These are phyloP conservation scores for Centrapalus pauciflorus DNA, from an alignment of 129 eudicot genomes.

Conservation along the genomic window DNA sequence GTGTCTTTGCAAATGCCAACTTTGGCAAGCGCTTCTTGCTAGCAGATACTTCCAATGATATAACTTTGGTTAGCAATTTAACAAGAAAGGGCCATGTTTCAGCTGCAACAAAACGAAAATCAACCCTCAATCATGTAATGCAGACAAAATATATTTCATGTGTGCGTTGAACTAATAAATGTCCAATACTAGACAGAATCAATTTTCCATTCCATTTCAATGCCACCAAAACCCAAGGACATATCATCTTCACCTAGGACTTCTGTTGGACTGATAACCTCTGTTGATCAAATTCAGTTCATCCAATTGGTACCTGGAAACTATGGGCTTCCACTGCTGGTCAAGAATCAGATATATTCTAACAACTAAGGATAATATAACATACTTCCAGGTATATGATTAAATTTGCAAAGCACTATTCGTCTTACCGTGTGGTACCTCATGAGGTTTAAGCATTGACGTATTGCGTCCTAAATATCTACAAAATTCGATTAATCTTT, in stretches of 20 bases:
- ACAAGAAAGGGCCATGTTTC: conserved; percentile 92
- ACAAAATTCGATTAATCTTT: conserved; percentile 56
- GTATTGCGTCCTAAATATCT: conserved; percentile 64
- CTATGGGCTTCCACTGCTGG: background rate
- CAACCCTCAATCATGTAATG: conserved; percentile 14
- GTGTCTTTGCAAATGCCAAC: conserved; percentile 71
- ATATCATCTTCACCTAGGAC: background rate
- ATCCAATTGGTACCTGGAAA: background rate
- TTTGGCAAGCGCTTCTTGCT: conserved; percentile 76
- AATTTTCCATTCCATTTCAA: background rate
- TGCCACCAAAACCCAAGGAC: background rate
- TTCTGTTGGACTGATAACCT: background rate
- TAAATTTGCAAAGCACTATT: background rate
- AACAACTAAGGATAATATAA: background rate
- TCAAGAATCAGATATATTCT: background rate
- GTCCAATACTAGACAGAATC: background rate
- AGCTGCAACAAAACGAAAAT: conserved; percentile 39
- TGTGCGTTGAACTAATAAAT: conserved; percentile 2
- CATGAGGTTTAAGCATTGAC: conserved; percentile 55
- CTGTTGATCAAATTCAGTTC: background rate
- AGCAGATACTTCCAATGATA: conserved; percentile 51
- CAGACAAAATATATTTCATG: background rate
- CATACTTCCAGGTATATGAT: background rate
- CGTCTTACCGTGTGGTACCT: conserved; percentile 74
- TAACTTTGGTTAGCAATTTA: conserved; percentile 56